Conservation (phyloP, 75 land plant species). For the Larix kaempferi region DNA sequence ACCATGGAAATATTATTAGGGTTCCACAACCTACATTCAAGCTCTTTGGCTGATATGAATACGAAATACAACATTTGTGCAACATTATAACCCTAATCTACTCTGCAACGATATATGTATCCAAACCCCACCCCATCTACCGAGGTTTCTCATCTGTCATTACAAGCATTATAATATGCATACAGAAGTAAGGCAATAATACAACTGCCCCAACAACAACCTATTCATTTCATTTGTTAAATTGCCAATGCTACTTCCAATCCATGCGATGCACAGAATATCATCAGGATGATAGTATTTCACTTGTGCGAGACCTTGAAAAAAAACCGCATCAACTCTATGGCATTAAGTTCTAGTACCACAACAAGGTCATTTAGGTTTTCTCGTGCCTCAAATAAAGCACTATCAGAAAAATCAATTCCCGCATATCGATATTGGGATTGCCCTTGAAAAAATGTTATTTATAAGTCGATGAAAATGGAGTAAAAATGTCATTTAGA, state of each 20-base stretch:
- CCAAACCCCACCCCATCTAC: too few relatives aligned
- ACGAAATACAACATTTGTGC: too few relatives aligned
- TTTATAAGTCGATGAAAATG: too few relatives aligned
- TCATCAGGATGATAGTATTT: constrained; percentile 17
- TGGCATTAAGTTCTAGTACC: constrained; percentile 6
- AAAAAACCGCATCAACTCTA: constrained; percentile 37
- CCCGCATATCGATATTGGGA: constrained; percentile 32
- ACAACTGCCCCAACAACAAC: too few relatives aligned
- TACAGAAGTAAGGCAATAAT: too few relatives aligned
- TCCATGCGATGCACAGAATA: constrained; percentile 36
- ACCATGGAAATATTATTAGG: too few relatives aligned
- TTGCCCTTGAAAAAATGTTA: neutral
- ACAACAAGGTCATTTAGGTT: constrained; percentile 10
- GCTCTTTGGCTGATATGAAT: too few relatives aligned
- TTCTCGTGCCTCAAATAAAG: constrained; percentile 21
- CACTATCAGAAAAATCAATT: constrained; percentile 32
- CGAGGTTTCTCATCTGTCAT: too few relatives aligned
- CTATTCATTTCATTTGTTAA: constrained; percentile 11
- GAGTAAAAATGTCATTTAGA: neutral
- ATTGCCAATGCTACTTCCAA: constrained; percentile 37
- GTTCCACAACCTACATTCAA: too few relatives aligned
- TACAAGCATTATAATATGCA: too few relatives aligned
- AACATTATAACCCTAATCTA: too few relatives aligned
- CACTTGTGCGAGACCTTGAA: constrained; percentile 28
- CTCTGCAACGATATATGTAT: too few relatives aligned